These are phyloP conservation scores for Cucumis cinereus DNA, from an alignment of 306 rosid species.

Conservation along the genomic window DNA sequence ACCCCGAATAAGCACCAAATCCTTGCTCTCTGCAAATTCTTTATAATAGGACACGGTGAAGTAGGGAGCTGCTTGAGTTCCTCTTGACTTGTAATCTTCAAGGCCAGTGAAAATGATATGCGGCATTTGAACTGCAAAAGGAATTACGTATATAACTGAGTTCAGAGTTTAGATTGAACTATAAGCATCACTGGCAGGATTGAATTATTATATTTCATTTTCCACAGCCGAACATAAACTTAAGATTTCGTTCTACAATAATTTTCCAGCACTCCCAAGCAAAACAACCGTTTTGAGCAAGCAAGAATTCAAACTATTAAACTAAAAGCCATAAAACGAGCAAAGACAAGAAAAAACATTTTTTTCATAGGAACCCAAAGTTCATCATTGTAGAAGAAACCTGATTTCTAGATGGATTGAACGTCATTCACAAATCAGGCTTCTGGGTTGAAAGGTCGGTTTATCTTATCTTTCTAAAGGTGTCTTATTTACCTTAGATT, in stretches of 20 bases:
- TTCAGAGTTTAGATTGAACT: not conserved
- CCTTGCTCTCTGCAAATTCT: constrained; percentile 86
- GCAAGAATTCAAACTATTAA: not conserved
- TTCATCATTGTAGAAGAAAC: not conserved
- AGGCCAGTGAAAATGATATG: constrained; percentile 76
- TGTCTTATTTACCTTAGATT: not conserved
- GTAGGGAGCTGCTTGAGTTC: constrained; percentile 91
- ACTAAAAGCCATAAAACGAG: no score
- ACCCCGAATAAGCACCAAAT: constrained; percentile 70
- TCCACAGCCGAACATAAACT: not conserved
- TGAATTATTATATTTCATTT: not conserved
- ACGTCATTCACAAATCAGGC: not conserved
- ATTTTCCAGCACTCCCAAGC: not conserved
- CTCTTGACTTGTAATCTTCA: constrained; percentile 90
- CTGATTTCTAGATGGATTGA: not conserved
- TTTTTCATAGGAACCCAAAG: not conserved
- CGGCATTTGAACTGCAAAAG: constrained; percentile 64
- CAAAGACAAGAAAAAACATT: not conserved
- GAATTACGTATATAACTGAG: not conserved
- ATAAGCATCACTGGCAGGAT: not conserved
- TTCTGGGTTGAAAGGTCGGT: not conserved
- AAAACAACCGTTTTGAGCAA: not conserved
- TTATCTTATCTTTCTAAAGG: not conserved
- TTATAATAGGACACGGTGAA: constrained; percentile 50
- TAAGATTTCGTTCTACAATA: not conserved